Percentiles rank a stretch among this genome's conserved stretches.
Evolutionary conservation across 106 monocot genomes (phyloP).

Genomic region (Allium sativum): DNA sequence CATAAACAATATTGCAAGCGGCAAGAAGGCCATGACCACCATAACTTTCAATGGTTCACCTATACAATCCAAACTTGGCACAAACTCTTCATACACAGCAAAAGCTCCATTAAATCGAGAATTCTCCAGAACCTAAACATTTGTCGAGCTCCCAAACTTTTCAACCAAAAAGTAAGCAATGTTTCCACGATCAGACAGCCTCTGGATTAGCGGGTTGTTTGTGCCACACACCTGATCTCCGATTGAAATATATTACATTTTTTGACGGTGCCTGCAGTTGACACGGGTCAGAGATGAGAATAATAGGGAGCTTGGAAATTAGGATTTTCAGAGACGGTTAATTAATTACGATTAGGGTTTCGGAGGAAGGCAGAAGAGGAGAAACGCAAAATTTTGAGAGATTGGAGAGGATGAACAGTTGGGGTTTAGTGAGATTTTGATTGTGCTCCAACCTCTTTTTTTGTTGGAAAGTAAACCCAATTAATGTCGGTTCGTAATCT

Average conservation of each 20-base stretch:
- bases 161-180: slow-evolving; percentile 42
- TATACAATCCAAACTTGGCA: slow-evolving; percentile 42
- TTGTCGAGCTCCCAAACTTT: slow-evolving; percentile 41
- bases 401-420: background rate
- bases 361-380: slow-evolving; percentile 38
- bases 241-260: slow-evolving; percentile 80
- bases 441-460: too few species aligned
- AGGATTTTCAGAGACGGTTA: slow-evolving; percentile 1
- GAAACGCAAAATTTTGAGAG: slow-evolving; percentile 45
- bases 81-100: slow-evolving; percentile 63
- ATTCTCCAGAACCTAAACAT: slow-evolving; percentile 72
- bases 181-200: slow-evolving; percentile 52
- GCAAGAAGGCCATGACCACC: slow-evolving; percentile 63
- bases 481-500: too few species aligned
- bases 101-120: slow-evolving; percentile 59
- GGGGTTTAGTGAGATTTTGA: slow-evolving; percentile 17
- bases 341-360: slow-evolving; percentile 42
- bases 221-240: slow-evolving; percentile 66
- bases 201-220: slow-evolving; percentile 49
- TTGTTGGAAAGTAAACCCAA: too few species aligned
- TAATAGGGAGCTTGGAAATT: background rate
- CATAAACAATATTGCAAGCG: slow-evolving; percentile 23
- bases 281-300: background rate
- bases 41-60: slow-evolving; percentile 67
- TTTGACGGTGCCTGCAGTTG: slow-evolving; percentile 38